A percentile compares a stretch with the other conserved stretches of the same genome.
Conservation (phyloP, 2,329 filamentous ascomycete genomes). For the Xylaria polymorpha region DNA sequence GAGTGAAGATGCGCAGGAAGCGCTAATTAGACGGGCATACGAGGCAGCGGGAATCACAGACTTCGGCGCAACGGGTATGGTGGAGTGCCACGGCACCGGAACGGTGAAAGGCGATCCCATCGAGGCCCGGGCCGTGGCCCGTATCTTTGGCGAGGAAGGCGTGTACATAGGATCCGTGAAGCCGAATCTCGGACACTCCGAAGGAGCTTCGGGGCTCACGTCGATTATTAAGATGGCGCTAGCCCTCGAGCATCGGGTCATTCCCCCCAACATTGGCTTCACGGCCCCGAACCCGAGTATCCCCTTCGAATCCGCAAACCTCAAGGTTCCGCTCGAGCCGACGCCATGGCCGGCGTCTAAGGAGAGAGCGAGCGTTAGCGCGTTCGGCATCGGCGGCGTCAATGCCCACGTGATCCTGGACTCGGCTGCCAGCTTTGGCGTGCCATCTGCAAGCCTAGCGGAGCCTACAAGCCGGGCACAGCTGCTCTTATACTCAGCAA, state of each 20-base stretch:
- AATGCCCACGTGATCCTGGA: constrained; percentile 50
- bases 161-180: constrained; percentile 40
- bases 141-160: constrained; percentile 46
- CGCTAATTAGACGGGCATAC: constrained; percentile 55
- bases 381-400: constrained; percentile 53
- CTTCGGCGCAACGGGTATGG: neutral
- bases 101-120: constrained; percentile 50
- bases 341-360: constrained; percentile 47
- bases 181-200: constrained; percentile 56
- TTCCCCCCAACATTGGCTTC: constrained; percentile 56
- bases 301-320: constrained; percentile 43
- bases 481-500: constrained; percentile 36
- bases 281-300: constrained; percentile 47
- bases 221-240: constrained; percentile 58
- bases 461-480: constrained; percentile 1
- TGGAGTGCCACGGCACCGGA: constrained; percentile 12
- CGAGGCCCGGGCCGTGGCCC: constrained; percentile 53
- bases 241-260: constrained; percentile 53
- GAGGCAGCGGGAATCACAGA: constrained; percentile 37
- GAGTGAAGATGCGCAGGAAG: constrained; percentile 51
- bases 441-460: neutral
- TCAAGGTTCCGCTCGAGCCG: constrained; percentile 48
- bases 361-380: constrained; percentile 49
- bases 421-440: constrained; percentile 25
- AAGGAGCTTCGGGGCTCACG: constrained; percentile 56